Percentiles rank a stretch among this genome's conserved stretches.
Conservation (phyloP, 1,284 basidiomycete genomes). For the Ustilago lituana region DNA sequence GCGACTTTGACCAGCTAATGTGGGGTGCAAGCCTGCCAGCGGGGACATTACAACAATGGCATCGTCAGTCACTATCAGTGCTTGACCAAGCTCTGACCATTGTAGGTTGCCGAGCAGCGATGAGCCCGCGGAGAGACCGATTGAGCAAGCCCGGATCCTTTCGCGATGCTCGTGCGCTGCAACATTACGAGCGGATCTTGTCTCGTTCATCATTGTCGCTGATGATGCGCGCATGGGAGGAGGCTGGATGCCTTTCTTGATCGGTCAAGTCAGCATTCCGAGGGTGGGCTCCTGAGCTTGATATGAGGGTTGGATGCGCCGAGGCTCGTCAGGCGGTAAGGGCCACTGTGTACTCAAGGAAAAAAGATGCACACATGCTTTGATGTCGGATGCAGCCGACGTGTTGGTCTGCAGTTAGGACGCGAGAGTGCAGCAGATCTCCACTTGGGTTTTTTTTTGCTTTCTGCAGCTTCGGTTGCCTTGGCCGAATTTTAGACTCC, state of each 20-base stretch:
- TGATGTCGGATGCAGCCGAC: constrained; percentile 10
- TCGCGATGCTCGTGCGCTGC: neutral
- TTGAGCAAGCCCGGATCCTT: constrained; percentile 26
- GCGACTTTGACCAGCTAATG: constrained; percentile 17
- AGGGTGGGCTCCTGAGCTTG: too few relatives aligned
- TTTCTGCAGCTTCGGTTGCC: neutral
- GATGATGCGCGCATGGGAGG: too few relatives aligned
- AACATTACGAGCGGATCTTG: neutral
- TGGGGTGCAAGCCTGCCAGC: constrained; percentile 15
- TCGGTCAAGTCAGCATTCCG: too few relatives aligned
- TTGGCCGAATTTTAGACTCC: neutral
- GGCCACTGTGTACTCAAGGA: too few relatives aligned
- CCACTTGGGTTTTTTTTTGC: constrained; percentile 15
- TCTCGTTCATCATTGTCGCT: neutral
- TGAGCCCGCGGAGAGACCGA: constrained; percentile 22
- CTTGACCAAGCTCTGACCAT: constrained; percentile 42
- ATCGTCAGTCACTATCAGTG: constrained; percentile 34
- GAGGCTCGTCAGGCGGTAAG: too few relatives aligned
- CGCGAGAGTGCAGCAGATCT: constrained; percentile 11
- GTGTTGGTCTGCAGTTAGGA: constrained; percentile 31
- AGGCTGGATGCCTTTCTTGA: too few relatives aligned
- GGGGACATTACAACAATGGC: constrained; percentile 31
- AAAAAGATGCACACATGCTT: too few relatives aligned
- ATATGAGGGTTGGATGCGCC: too few relatives aligned
- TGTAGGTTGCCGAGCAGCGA: constrained; percentile 24